Base-by-base conservation (phyloP, 148 eudicot genomes). In the Silene conica region DNA sequence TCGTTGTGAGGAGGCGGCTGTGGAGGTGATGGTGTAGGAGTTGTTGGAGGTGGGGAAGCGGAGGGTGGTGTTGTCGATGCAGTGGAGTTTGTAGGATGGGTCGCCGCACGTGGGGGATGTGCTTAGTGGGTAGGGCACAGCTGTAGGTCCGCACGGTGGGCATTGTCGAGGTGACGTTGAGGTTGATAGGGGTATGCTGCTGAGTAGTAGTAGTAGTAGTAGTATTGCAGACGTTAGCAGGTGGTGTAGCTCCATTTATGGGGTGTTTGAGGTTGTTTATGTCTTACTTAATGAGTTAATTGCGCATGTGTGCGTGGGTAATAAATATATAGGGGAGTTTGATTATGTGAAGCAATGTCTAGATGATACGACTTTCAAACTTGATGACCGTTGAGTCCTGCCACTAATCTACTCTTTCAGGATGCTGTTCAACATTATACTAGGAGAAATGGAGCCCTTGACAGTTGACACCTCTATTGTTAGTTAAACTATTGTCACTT, bases 61-160 rank as follows among this genome's bases (percentile, higher is more conserved):
- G 0, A 91, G 89, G 4, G 76, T 65, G 45, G 56, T 34, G 74
- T 80, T 75, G 68, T 70, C 67, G 69, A 66, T 66, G 86, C 98
- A 93, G 14, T 80, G 87, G 86, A 93, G 73, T 41, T 67, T 84
- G 86, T 93, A 93, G 6, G 72, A 13, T 21, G 76, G 95, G 85
- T 91, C 97, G 1, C 97, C 97, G 71, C 98, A 93, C 67, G 77
- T 62, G 16, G 92, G 82, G 26, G 78, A 59, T 55, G 97, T 93
- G 90, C 92, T 87, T n/a, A 93, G 84, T 6, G 98, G 98, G 87
- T 91, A 93, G 0, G 98, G 98, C 19, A 93, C 91, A 0, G 62
- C 65, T 55, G 83, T 83, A 77, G 80, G 31, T 55, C 98, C 98
- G 70, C 98, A 93, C 19, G 73, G 77, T 0, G 93, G 84, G 77